These are phyloP conservation scores for Bromus sterilis DNA, from an alignment of 176 grass and related monocot species.

Conservation along the genomic window DNA sequence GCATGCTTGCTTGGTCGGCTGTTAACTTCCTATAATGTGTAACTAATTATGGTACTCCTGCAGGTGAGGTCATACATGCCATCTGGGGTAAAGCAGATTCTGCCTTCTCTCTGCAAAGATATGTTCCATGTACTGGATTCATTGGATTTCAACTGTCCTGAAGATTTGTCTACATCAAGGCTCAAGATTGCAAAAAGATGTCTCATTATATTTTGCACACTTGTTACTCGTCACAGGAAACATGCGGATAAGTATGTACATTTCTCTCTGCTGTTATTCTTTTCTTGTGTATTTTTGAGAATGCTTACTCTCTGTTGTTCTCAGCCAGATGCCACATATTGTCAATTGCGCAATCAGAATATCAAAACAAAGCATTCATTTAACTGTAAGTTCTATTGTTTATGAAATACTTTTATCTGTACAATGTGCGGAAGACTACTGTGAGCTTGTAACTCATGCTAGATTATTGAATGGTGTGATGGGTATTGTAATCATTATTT, in stretches of 20 bases:
- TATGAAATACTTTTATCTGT: conserved; percentile 23
- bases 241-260: conserved; percentile 67
- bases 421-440: not conserved
- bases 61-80: conserved; percentile 91
- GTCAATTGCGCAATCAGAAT: conserved; percentile 56
- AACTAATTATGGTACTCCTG: conserved; percentile 28
- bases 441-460: not conserved
- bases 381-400: conserved; percentile 62
- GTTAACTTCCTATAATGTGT: conserved; percentile 16
- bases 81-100: conserved; percentile 49
- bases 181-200: conserved; percentile 90
- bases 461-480: conserved; percentile 9
- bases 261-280: conserved; percentile 23
- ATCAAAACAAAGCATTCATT: conserved; percentile 71
- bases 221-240: conserved; percentile 80
- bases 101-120: conserved; percentile 78
- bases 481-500: not conserved
- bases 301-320: conserved; percentile 31
- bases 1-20: not conserved
- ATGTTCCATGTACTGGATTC: conserved; percentile 65
- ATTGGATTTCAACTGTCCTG: conserved; percentile 46
- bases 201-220: conserved; percentile 71
- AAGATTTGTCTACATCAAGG: conserved; percentile 29
- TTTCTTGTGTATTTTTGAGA: conserved; percentile 11
- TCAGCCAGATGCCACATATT: conserved; percentile 71